These are phyloP conservation scores for Punica granatum DNA, from an alignment of 345 rosid species.

Conservation along the genomic window DNA sequence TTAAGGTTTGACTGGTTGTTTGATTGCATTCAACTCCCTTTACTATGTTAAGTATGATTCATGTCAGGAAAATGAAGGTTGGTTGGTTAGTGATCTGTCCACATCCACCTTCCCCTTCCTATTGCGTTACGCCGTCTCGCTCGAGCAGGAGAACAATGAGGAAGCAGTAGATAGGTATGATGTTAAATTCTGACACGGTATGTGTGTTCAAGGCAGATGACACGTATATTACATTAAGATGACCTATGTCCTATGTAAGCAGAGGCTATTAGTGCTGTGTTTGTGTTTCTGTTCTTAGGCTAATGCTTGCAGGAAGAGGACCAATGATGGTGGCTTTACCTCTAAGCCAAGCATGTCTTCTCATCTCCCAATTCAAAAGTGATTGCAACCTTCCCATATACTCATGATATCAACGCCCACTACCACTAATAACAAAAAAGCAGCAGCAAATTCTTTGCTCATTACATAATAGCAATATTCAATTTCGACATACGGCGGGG, in stretches of 20 bases:
- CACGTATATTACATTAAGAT: background rate
- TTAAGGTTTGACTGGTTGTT: background rate
- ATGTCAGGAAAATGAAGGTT: background rate
- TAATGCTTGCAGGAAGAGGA: background rate
- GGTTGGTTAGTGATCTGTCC: background rate
- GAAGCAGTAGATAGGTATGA: background rate
- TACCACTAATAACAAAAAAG: too few species aligned
- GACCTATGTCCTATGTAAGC: conserved; percentile 1
- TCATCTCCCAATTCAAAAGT: background rate
- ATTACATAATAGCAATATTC: too few species aligned
- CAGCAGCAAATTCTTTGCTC: too few species aligned
- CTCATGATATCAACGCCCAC: conserved; percentile 8
- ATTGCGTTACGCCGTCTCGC: too few species aligned
- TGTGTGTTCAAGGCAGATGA: background rate
- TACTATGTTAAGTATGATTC: background rate
- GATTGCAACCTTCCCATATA: background rate
- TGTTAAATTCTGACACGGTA: background rate
- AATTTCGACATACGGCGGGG: too few species aligned
- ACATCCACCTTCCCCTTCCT: background rate
- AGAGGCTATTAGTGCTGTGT: background rate
- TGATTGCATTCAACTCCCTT: background rate
- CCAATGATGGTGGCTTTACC: conserved; percentile 19
- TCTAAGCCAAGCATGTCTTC: conserved; percentile 25
- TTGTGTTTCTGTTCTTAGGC: background rate
- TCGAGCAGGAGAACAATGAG: too few species aligned